A percentile compares a stretch with the other conserved stretches of the same genome.
Evolutionary conservation across 352 stramenopile genomes (phyloP).

Genomic region (Phytopythium sindhum): DNA sequence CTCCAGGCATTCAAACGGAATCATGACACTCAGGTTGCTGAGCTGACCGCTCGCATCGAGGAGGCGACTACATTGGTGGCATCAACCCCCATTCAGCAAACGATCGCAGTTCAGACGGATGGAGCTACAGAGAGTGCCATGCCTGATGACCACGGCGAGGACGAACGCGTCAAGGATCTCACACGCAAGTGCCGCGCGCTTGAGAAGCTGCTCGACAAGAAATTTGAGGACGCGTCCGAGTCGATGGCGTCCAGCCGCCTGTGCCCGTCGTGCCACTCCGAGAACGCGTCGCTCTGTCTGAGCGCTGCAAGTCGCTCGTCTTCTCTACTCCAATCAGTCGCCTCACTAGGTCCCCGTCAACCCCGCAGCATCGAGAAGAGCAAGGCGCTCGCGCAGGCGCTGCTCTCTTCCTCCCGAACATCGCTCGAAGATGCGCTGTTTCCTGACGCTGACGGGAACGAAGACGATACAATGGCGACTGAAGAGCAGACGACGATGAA

Average conservation of each 20-base stretch:
- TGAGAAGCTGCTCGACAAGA: constrained; percentile 53
- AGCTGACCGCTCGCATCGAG: constrained; percentile 16
- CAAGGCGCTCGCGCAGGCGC: constrained; percentile 18
- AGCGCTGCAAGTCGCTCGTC: neutral
- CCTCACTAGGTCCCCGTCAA: neutral
- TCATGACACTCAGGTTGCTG: constrained; percentile 23
- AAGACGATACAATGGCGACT: constrained; percentile 23
- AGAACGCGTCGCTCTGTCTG: constrained; percentile 6
- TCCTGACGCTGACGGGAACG: neutral
- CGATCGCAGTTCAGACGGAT: constrained; percentile 21
- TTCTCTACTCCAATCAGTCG: neutral
- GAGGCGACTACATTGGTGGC: constrained; percentile 8
- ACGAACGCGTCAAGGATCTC: constrained; percentile 36
- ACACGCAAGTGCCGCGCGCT: constrained; percentile 45
- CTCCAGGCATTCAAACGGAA: constrained; percentile 13
- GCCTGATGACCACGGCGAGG: constrained; percentile 1
- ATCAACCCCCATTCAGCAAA: neutral
- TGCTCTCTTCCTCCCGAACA: constrained; percentile 19
- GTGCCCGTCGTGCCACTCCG: constrained; percentile 27
- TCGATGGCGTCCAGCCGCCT: constrained; percentile 15
- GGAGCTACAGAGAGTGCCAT: neutral
- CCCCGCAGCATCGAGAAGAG: constrained; percentile 11
- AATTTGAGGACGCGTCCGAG: constrained; percentile 42
- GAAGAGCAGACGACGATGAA: constrained; percentile 32
- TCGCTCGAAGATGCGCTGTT: constrained; percentile 24